phyloP scores from a whole-genome alignment of 2,329 filamentous ascomycete genomes.

The Dactylellina cionopaga region DNA sequence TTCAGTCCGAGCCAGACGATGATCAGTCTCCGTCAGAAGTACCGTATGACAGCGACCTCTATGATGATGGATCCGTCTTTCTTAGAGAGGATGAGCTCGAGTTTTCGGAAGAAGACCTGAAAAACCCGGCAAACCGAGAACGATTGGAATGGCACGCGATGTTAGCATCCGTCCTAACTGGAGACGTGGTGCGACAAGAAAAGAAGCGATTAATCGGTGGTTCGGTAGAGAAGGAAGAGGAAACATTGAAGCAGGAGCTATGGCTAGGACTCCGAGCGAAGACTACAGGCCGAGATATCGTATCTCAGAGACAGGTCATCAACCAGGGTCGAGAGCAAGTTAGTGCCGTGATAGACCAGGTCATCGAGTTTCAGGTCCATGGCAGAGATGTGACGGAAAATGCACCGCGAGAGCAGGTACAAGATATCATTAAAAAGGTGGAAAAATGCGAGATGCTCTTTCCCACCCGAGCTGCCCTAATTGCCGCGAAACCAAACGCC shows the following conservation, averaged over 20 bases:
- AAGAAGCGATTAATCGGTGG: slow-evolving; percentile 93
- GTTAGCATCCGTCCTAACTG: slow-evolving; percentile 92
- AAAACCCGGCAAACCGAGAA: slow-evolving; percentile 86
- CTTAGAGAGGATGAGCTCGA: slow-evolving; percentile 79
- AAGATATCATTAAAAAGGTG: slow-evolving; percentile 88
- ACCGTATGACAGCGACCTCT: slow-evolving; percentile 81
- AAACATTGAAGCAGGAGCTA: slow-evolving; percentile 71
- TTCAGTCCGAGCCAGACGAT: slow-evolving; percentile 86
- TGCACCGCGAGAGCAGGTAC: slow-evolving; percentile 84
- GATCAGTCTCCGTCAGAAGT: slow-evolving; percentile 87
- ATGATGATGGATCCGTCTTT: slow-evolving; percentile 74
- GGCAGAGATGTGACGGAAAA: slow-evolving; percentile 92
- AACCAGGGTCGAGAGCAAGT: slow-evolving; percentile 82
- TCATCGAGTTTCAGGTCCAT: slow-evolving; percentile 92
- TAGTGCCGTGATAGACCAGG: slow-evolving; percentile 81
- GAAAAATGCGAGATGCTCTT: slow-evolving; percentile 88
- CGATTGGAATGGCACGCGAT: slow-evolving; percentile 97
- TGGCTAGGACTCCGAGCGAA: slow-evolving; percentile 90
- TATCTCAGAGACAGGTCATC: slow-evolving; percentile 85
- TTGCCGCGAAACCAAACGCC: slow-evolving; percentile 77
- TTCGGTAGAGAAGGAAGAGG: slow-evolving; percentile 69
- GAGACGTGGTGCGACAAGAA: slow-evolving; percentile 96
- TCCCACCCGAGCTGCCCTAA: slow-evolving; percentile 79
- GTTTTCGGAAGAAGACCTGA: slow-evolving; percentile 87
- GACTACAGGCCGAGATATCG: slow-evolving; percentile 81